These are phyloP conservation scores for Lodderomyces metapsilosis DNA, from an alignment of 1,139 yeast genomes.

Conservation along the genomic window DNA sequence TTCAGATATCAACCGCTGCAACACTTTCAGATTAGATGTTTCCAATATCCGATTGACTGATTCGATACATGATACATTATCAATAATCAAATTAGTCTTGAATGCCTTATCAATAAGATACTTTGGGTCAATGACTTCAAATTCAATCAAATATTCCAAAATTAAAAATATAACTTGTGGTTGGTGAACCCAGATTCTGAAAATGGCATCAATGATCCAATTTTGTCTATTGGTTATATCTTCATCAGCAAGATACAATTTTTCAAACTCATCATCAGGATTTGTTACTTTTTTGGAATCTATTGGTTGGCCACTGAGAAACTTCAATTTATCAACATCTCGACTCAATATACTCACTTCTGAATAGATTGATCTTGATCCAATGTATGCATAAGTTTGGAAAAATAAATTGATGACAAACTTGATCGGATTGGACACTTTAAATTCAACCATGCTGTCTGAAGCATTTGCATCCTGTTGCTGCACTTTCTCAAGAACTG, in stretches of 20 bases:
- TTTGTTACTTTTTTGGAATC: slow-evolving; percentile 20
- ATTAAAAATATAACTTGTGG: slow-evolving; percentile 80
- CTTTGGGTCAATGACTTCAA: slow-evolving; percentile 43
- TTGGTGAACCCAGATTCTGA: slow-evolving; percentile 76
- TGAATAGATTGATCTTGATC: slow-evolving; percentile 87
- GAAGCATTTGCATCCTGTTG: neutral
- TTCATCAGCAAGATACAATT: slow-evolving; percentile 39
- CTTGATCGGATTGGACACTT: slow-evolving; percentile 18
- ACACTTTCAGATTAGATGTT: slow-evolving; percentile 9
- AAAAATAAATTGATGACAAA: slow-evolving; percentile 61
- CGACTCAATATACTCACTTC: slow-evolving; percentile 69
- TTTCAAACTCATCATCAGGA: slow-evolving; percentile 32
- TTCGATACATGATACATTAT: slow-evolving; percentile 49
- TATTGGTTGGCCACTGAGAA: slow-evolving; percentile 28
- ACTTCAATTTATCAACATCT: slow-evolving; percentile 51
- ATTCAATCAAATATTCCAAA: slow-evolving; percentile 59
- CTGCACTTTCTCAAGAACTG: slow-evolving; percentile 16
- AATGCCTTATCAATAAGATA: slow-evolving; percentile 47
- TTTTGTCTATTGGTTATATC: slow-evolving; percentile 30
- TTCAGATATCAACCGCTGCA: slow-evolving; percentile 25
- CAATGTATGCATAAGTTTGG: slow-evolving; percentile 77
- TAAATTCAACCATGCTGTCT: neutral
- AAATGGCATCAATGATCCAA: slow-evolving; percentile 60
- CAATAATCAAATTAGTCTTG: slow-evolving; percentile 35
- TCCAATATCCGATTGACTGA: slow-evolving; percentile 37